Evolutionary conservation across 1,284 basidiomycete genomes (phyloP).

Genomic region (Puccinia triticina): DNA sequence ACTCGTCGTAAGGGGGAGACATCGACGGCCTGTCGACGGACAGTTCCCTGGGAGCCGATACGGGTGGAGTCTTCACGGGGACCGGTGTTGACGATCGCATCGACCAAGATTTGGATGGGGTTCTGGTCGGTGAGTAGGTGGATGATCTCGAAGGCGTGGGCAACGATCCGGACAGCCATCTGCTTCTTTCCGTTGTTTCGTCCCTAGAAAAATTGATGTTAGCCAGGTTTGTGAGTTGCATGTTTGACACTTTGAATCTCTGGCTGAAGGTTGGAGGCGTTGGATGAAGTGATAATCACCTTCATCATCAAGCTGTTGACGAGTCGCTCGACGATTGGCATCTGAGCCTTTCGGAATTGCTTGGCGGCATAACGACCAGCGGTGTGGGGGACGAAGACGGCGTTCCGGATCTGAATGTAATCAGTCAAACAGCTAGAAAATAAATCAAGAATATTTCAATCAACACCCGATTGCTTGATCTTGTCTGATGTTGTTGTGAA

Average conservation of each 20-base stretch:
- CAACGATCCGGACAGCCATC: slow-evolving; percentile 97
- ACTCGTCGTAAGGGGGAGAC: slow-evolving; percentile 97
- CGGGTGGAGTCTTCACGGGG: slow-evolving; percentile 99
- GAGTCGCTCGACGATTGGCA: slow-evolving; percentile 99
- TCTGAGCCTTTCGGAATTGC: slow-evolving; percentile 99
- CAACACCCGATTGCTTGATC: not conserved
- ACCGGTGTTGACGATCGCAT: slow-evolving; percentile 99
- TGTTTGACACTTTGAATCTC: not conserved
- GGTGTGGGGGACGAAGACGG: slow-evolving; percentile 90
- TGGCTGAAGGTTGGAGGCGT: not conserved
- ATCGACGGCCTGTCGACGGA: slow-evolving; percentile 99
- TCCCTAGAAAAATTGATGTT: slow-evolving; percentile 73
- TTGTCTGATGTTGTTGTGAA: slow-evolving; percentile 48
- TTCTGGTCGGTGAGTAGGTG: slow-evolving; percentile 99
- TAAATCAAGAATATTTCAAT: not conserved
- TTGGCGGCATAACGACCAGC: slow-evolving; percentile 99
- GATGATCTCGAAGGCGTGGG: slow-evolving; percentile 99
- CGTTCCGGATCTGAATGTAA: slow-evolving; percentile 99
- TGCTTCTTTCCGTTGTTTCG: slow-evolving; percentile 99
- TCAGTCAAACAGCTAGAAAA: slow-evolving; percentile 76
- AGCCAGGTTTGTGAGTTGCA: not conserved
- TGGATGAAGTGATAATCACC: not conserved
- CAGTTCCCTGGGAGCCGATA: slow-evolving; percentile 99
- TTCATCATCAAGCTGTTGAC: slow-evolving; percentile 80
- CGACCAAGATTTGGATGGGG: slow-evolving; percentile 97